Conservation (phyloP, 192 early-diverging fungal species). For the Coemansia sp. region DNA sequence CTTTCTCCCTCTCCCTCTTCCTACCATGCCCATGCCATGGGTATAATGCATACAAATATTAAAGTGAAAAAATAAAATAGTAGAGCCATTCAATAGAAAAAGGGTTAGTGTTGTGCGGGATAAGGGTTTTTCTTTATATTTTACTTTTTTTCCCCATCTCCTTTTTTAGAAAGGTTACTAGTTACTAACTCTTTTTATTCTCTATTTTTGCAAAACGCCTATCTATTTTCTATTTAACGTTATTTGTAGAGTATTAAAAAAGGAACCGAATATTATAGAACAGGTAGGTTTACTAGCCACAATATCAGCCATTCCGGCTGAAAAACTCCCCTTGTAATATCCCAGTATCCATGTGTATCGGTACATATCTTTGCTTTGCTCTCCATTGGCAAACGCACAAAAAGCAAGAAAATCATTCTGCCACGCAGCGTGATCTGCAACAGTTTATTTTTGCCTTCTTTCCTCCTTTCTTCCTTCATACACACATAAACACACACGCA, state of each 20-base stretch:
- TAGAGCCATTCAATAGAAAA: no score
- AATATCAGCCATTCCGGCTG: conserved; percentile 1
- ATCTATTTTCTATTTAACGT: neutral
- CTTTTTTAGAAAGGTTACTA: neutral
- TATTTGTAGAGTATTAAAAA: neutral
- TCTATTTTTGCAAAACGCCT: neutral
- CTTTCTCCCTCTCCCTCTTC: neutral
- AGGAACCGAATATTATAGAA: neutral
- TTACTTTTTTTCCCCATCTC: neutral
- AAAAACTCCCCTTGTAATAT: neutral
- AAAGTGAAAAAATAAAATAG: no score
- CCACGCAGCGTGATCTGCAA: no score
- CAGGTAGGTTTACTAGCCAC: conserved; percentile 7
- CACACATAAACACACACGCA: no score
- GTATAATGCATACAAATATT: neutral
- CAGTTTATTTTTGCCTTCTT: no score
- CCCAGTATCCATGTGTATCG: neutral
- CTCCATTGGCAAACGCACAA: neutral
- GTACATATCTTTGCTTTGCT: neutral
- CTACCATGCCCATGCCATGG: neutral
- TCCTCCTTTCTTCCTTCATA: no score
- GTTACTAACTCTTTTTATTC: conserved; percentile 7
- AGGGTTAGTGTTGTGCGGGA: neutral
- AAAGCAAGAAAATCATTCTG: no score
- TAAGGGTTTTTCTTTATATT: neutral